Evolutionary conservation across 768 basidiomycete species (phyloP), one percentile per base, ranked within the genome.

Genomic region (Mycena rebaudengoi): DNA sequence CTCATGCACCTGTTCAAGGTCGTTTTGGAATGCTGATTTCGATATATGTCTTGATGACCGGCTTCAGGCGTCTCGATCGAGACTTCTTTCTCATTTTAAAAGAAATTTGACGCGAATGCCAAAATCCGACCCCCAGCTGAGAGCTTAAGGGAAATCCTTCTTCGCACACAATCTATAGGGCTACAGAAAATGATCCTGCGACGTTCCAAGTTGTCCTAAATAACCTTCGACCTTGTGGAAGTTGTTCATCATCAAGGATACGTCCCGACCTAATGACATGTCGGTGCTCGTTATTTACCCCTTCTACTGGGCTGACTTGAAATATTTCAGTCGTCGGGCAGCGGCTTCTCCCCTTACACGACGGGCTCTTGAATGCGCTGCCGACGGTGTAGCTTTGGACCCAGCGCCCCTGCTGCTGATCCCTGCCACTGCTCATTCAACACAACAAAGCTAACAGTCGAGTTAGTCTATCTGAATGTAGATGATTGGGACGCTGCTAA

Each of bases 1-100:
- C 81, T 90, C 52, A 76, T 81, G 51, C 79, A 80, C 62, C 65
- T 92, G 7, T 82, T 89, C 70, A 89, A 86, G 80, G 91, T 87
- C 62, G 41, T 52, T 18, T 28, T 53, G 13, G 20, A 48, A 18
- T n/a, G 50, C 48, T 39, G 48, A 14, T 33, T 49, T 44, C n/a
- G 12, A 16, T 29, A n/a, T n/a, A n/a, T n/a, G 29, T 44, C 66
- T 51, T 13, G n/a, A n/a, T n/a, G n/a, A 60, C n/a, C 4, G 11
- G 26, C 16, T 25, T 33, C 67, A 89, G 87, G 12, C 78, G 69
- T 16, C 74, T 86, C 0, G 70, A 80, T 48, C 70, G 71, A 12
- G 79, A 84, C 3, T 83, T 89, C 66, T 90, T 91, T 69, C 56
- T 71, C 10, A 83, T 88, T 21, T 67, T 91, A 44, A 82, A 81